Evolutionary conservation across 2,329 filamentous ascomycete genomes (phyloP).

Genomic region (Aotearoamyces nothofagi): DNA sequence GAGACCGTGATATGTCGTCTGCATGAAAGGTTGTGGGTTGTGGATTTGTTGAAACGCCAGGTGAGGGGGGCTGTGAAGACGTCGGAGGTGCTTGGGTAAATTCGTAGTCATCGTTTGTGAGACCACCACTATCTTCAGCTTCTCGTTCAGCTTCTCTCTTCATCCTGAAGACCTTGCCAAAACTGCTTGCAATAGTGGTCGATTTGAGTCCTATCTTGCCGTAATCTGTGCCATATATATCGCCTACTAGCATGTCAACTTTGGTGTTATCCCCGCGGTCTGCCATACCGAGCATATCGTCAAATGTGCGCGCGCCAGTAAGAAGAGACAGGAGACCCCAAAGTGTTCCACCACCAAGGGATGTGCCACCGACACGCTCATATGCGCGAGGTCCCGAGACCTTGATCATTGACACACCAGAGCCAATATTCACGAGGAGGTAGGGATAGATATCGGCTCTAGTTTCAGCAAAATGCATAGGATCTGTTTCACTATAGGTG

Average conservation of each 20-base stretch:
- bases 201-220: slow-evolving; percentile 92
- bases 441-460: slow-evolving; percentile 85
- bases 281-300: slow-evolving; percentile 90
- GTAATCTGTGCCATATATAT: slow-evolving; percentile 95
- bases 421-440: slow-evolving; percentile 94
- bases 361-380: slow-evolving; percentile 86
- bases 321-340: slow-evolving; percentile 89
- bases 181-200: slow-evolving; percentile 88
- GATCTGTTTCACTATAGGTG: slow-evolving; percentile 80
- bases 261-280: slow-evolving; percentile 82
- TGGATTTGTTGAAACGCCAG: slow-evolving; percentile 1
- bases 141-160: slow-evolving; percentile 70
- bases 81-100: not conserved
- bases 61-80: slow-evolving; percentile 1
- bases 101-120: slow-evolving; percentile 12
- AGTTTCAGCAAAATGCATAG: slow-evolving; percentile 76
- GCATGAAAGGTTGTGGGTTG: slow-evolving; percentile 43
- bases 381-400: slow-evolving; percentile 80
- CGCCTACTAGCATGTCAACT: slow-evolving; percentile 93
- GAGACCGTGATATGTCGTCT: slow-evolving; percentile 77
- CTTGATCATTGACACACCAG: slow-evolving; percentile 93
- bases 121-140: slow-evolving; percentile 53
- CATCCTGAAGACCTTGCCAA: slow-evolving; percentile 92
- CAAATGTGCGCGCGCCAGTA: slow-evolving; percentile 89
- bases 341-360: slow-evolving; percentile 88